Base-by-base conservation (phyloP, 2,329 filamentous ascomycete species). In the Parastagonospora nodorum region DNA sequence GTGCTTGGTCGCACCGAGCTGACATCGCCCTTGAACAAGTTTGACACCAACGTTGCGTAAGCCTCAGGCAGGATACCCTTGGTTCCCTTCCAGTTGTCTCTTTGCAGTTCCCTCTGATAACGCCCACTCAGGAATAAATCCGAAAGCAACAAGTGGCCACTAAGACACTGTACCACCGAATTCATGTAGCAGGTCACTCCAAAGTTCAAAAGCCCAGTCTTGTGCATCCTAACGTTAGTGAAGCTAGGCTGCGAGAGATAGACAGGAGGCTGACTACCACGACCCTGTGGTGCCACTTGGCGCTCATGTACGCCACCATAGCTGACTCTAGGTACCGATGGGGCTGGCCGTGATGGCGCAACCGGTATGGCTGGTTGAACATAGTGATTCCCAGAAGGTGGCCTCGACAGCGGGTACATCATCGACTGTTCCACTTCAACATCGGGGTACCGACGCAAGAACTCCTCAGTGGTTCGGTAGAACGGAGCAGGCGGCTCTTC, bases 131-230 rank as follows among this genome's bases (percentile, higher is more conserved):
- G 83, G 77, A 82, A 96, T 82, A 75, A 84, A 74, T 67, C 84
- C 68, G 82, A 84, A 36, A 88, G 73, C 14, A 80, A 77, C 8
- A 81, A 76, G 1, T 92, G 93, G 1, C 87, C 88, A 51, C 89
- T 88, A 14, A 97, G 77, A 53, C 88, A 89, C 73, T 97, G 93
- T 24, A 97, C 79, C 0, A 88, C 87, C n/a, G 90, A 88, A 73
- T 96, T 97, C 80, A 94, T 92, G 68, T 96, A 97, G 71, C 93
- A 97, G 58, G 89, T 92, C 40, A 88, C 87, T 1, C 86, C 84
- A 35, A 91, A 89, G 62, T 97, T 97, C 51, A 85, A 77, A 10
- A 97, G 80, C 0, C 93, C 92, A 9, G 90, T 88, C 31, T 79
- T 78, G n/a, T 86, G 82, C 61, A 85, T 78, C 27, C 76, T 73